Conservation (phyloP, 208 protist genomes). For the Crithidia thermophila region DNA sequence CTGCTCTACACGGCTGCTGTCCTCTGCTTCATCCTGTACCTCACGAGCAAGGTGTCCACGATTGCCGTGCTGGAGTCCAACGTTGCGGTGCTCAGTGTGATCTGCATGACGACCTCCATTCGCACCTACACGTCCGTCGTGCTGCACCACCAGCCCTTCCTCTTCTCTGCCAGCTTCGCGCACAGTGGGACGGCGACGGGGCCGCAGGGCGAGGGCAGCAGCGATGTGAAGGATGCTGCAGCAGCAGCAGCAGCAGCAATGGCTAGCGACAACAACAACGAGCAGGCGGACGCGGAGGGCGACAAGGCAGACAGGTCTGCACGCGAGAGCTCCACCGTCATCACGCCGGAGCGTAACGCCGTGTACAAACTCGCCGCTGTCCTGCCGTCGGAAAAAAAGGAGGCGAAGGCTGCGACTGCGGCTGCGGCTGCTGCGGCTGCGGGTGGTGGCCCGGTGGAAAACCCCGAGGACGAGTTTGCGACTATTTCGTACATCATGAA, state of each 20-base stretch:
- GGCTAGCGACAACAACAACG: too few species aligned
- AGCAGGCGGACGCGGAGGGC: too few species aligned
- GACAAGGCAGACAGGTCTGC: too few species aligned
- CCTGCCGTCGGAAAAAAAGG: not conserved
- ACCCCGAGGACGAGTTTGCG: conserved; percentile 8
- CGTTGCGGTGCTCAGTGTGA: conserved; percentile 41
- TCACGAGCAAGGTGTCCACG: conserved; percentile 31
- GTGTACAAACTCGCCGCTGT: conserved; percentile 2
- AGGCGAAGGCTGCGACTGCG: not conserved
- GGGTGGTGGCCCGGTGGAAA: not conserved
- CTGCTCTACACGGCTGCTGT: conserved; percentile 55
- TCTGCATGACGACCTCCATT: conserved; percentile 46
- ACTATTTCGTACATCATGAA: conserved; percentile 52
- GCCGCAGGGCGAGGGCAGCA: not conserved
- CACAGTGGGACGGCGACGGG: not conserved
- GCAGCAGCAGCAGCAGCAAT: too few species aligned
- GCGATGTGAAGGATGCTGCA: not conserved
- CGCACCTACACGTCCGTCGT: conserved; percentile 38
- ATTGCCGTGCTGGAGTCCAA: conserved; percentile 32
- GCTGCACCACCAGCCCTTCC: not conserved
- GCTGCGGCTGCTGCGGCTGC: not conserved
- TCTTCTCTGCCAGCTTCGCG: not conserved
- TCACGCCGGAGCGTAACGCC: conserved; percentile 7
- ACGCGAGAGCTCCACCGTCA: not conserved
- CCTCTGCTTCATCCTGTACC: conserved; percentile 42